A percentile compares a stretch with the other conserved stretches of the same genome.
These are phyloP conservation scores for Pseudoscleropodium purum DNA, from an alignment of 225 moss, liverwort and hornwort species.

Conservation along the genomic window DNA sequence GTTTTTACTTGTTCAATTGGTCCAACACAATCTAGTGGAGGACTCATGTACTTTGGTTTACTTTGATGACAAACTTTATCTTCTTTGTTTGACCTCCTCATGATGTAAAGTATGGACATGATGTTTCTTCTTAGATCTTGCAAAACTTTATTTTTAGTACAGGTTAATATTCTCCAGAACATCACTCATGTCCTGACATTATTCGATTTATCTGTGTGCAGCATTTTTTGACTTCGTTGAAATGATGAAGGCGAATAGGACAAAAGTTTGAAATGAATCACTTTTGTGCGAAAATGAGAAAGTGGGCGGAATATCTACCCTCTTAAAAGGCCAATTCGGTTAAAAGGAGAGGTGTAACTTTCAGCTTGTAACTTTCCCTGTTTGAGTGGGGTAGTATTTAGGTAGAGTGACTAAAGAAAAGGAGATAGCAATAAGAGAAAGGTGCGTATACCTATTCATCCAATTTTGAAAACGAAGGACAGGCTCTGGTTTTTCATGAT, in stretches of 20 bases:
- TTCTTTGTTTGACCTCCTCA: constrained; percentile 13
- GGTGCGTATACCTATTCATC: background rate
- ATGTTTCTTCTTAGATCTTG: background rate
- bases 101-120: constrained; percentile 1
- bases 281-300: background rate
- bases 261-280: constrained; percentile 19
- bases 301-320: background rate
- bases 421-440: constrained; percentile 18
- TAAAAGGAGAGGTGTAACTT: constrained; percentile 16
- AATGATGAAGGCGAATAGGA: constrained; percentile 66
- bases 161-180: background rate
- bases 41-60: background rate
- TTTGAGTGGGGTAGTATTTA: constrained; percentile 2
- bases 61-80: background rate
- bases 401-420: background rate
- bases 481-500: background rate
- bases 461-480: background rate
- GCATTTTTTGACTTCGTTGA: constrained; percentile 85
- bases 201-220: constrained; percentile 37
- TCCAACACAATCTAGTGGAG: background rate
- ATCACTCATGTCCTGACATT: constrained; percentile 14
- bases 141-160: background rate
- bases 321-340: background rate
- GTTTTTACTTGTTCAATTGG: background rate
- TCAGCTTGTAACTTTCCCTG: constrained; percentile 1